Percentiles rank a stretch among this genome's conserved stretches.
Conservation (phyloP, 2,329 filamentous ascomycete species). For the Venturia effusa region DNA sequence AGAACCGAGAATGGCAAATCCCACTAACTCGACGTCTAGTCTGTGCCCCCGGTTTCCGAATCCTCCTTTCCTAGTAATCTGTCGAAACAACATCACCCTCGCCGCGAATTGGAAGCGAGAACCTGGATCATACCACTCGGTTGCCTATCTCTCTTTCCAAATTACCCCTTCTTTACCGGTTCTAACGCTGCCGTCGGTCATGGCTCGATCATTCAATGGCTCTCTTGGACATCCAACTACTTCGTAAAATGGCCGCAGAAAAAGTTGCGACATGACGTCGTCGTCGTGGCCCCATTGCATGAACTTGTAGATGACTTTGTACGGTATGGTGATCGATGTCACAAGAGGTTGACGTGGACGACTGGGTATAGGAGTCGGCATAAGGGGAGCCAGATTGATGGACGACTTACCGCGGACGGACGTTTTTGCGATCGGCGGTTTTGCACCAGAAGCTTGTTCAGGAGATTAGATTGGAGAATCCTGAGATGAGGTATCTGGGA, state of each 20-base stretch:
- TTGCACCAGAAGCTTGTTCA: slow-evolving; percentile 14
- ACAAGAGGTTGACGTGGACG: slow-evolving; percentile 12
- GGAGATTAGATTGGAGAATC: slow-evolving; percentile 37
- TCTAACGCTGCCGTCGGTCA: slow-evolving; percentile 10
- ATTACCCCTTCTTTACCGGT: slow-evolving; percentile 37
- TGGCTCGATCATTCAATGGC: slow-evolving; percentile 4
- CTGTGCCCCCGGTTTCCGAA: slow-evolving; percentile 33
- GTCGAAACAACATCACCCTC: not conserved
- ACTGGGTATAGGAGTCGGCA: slow-evolving; percentile 13
- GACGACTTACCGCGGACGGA: not conserved
- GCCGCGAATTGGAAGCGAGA: not conserved
- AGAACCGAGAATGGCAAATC: slow-evolving; percentile 28
- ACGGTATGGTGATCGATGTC: slow-evolving; percentile 11
- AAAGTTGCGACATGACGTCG: slow-evolving; percentile 10
- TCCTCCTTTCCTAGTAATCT: slow-evolving; percentile 25
- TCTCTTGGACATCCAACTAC: slow-evolving; percentile 12
- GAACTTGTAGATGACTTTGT: slow-evolving; percentile 8
- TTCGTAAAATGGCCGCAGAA: slow-evolving; percentile 5
- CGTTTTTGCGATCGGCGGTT: not conserved
- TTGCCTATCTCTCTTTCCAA: slow-evolving; percentile 54
- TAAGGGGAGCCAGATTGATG: slow-evolving; percentile 12
- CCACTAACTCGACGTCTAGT: slow-evolving; percentile 32
- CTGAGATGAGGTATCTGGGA: slow-evolving; percentile 34
- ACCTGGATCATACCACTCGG: slow-evolving; percentile 42
- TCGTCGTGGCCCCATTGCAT: slow-evolving; percentile 10